Conservation (phyloP, 2,329 filamentous ascomycete genomes). For the Cytospora leucostoma region DNA sequence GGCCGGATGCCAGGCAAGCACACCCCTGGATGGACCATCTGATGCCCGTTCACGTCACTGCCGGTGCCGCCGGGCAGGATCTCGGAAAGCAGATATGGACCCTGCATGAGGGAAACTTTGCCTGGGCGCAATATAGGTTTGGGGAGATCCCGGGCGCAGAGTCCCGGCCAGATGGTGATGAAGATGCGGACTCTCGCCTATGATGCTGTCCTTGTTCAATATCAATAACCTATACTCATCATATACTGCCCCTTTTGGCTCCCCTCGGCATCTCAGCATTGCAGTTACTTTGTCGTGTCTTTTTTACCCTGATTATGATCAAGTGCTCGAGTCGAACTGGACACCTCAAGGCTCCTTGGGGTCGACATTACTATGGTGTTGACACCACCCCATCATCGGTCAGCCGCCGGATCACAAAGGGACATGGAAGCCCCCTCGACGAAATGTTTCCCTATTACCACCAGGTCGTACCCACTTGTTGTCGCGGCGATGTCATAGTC, state of each 20-base stretch:
- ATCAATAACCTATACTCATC: neutral
- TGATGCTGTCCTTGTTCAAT: neutral
- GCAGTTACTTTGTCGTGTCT: neutral
- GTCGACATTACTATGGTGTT: neutral
- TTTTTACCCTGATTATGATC: neutral
- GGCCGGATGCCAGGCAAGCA: conserved; percentile 49
- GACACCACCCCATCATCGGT: neutral
- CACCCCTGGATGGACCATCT: conserved; percentile 54
- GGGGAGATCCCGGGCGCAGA: conserved; percentile 4
- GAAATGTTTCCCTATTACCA: neutral
- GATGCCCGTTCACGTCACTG: conserved; percentile 50
- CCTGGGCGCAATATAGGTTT: conserved; percentile 28
- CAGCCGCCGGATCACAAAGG: neutral
- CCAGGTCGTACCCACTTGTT: neutral
- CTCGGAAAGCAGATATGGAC: conserved; percentile 26
- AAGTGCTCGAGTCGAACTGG: neutral
- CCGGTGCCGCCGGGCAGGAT: conserved; percentile 44
- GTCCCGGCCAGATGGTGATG: neutral
- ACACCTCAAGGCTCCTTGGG: neutral
- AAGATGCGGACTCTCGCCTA: neutral
- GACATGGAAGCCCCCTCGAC: neutral
- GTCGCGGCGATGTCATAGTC: neutral
- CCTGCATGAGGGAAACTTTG: conserved; percentile 25
- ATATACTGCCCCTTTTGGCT: neutral
- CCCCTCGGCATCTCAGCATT: neutral